Percentiles rank a stretch among this genome's conserved stretches.
These are phyloP conservation scores for Oenanthe sinensis DNA, from an alignment of 129 eudicot species.

Conservation along the genomic window DNA sequence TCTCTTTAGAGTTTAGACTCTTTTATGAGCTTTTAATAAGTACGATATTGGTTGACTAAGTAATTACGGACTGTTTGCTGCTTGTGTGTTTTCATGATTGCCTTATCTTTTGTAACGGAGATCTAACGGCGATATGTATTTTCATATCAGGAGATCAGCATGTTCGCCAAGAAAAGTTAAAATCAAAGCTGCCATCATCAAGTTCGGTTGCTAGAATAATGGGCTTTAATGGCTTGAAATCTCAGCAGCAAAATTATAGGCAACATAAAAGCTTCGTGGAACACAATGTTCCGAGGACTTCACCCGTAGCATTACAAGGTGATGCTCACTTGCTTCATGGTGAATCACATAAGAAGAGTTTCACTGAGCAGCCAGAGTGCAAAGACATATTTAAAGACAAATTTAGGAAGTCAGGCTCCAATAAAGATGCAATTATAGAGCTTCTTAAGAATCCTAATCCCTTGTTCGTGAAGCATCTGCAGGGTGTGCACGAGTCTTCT, in stretches of 20 bases:
- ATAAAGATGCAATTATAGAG: conserved; percentile 48
- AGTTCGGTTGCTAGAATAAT: conserved; percentile 68
- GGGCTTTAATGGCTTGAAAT: conserved; percentile 80
- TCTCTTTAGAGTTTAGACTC: conserved; percentile 15
- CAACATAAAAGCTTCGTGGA: conserved; percentile 37
- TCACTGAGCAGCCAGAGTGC: conserved; percentile 40
- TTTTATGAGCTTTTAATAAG: not conserved
- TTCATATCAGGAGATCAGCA: not conserved
- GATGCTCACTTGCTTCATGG: conserved; percentile 19
- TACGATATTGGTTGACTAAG: not conserved
- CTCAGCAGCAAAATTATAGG: conserved; percentile 41
- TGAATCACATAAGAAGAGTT: conserved; percentile 29
- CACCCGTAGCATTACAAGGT: conserved; percentile 13
- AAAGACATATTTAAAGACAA: conserved; percentile 80
- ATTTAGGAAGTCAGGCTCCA: conserved; percentile 41
- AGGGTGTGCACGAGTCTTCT: conserved; percentile 32
- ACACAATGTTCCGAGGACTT: conserved; percentile 25
- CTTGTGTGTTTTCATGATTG: not conserved
- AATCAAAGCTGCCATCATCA: conserved; percentile 24
- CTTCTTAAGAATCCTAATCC: conserved; percentile 53
- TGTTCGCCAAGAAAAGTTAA: not conserved
- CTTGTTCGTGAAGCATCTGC: conserved; percentile 42
- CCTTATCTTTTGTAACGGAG: not conserved
- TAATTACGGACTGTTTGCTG: not conserved
- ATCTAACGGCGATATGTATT: not conserved